These are phyloP conservation scores for Physcomitrellopsis africana DNA, from an alignment of 225 moss, liverwort and hornwort genomes.

Conservation along the genomic window DNA sequence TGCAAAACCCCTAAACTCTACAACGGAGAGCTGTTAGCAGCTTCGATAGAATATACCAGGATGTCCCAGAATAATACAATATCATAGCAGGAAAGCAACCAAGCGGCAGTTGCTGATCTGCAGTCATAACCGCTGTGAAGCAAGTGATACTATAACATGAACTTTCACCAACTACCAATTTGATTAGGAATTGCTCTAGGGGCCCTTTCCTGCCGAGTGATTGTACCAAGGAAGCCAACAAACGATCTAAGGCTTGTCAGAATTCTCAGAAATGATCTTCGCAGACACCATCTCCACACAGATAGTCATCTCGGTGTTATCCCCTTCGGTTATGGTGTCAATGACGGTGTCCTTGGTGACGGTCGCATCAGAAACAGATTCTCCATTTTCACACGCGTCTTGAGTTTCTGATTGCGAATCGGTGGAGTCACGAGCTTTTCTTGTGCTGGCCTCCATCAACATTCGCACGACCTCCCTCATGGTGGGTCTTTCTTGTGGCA, in stretches of 20 bases:
- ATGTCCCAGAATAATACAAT: constrained; percentile 27
- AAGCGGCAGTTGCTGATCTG: constrained; percentile 24
- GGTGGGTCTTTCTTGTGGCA: constrained; percentile 49
- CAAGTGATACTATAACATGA: constrained; percentile 36
- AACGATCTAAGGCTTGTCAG: no score
- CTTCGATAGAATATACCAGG: constrained; percentile 7
- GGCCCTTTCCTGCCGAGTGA: constrained; percentile 21
- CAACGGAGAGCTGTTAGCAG: constrained; percentile 15
- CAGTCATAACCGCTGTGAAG: constrained; percentile 44
- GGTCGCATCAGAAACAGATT: constrained; percentile 6
- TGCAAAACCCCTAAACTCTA: constrained; percentile 5
- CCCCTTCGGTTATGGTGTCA: neutral
- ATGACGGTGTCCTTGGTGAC: neutral
- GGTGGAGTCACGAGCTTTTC: constrained; percentile 49
- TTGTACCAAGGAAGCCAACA: constrained; percentile 21
- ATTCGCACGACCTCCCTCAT: constrained; percentile 70
- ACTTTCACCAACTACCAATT: constrained; percentile 35
- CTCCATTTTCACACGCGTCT: constrained; percentile 18
- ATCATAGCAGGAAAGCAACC: constrained; percentile 22
- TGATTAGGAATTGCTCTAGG: neutral
- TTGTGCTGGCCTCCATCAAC: constrained; percentile 56
- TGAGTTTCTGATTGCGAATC: constrained; percentile 30
- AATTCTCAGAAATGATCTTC: neutral
- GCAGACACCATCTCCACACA: neutral
- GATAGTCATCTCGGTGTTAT: neutral